Base-by-base conservation (phyloP, 441 rosid species). In the Aleurites moluccanus region DNA sequence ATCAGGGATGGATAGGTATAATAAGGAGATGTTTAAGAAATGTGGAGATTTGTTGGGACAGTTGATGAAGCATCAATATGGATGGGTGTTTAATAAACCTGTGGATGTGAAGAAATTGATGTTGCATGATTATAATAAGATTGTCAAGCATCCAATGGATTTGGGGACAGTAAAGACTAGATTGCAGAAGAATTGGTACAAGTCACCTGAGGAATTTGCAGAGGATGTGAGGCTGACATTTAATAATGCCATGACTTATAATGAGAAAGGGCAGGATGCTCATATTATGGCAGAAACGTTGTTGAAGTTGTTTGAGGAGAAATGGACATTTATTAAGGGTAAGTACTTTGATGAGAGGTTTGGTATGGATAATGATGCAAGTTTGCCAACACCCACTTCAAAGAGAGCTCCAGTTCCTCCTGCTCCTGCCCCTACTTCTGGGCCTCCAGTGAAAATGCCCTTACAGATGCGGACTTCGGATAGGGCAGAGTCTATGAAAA, bases 121-220 rank as follows among this genome's bases (percentile, higher is more conserved):
- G 64, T 82, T 93, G 81, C 91, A 79, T 66, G 98, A 96, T 86
- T 96, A 96, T 74, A 79, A 81, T 60, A 85, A 65, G 15, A 93
- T 93, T 65, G 79, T 96, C 66, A 88, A 89, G 88, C 88, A 85
- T 80, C 99, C 99, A 4, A 96, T 96, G 99, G 99, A 96, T 88
- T 86, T 96, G 81, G 97, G 99, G 5, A 90, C 97, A 0, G 91
- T 96, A 73, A 92, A 88, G 84, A 79, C 59, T 65, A 88, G 82
- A 84, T 80, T 93, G 86, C 83, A 77, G 68, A 83, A 85, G 78
- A 88, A 84, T 72, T 77, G 65, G 86, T 96, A 96, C 74, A 84
- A 90, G 81, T 88, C 90, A 0, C 92, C 95, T 0, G 78, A 73
- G 82, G 93, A 87, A 56, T 96, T 96, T 83, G 98, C 95, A 6